Evolutionary conservation across 768 basidiomycete genomes (phyloP).

Genomic region (Lentinula lateritia): DNA sequence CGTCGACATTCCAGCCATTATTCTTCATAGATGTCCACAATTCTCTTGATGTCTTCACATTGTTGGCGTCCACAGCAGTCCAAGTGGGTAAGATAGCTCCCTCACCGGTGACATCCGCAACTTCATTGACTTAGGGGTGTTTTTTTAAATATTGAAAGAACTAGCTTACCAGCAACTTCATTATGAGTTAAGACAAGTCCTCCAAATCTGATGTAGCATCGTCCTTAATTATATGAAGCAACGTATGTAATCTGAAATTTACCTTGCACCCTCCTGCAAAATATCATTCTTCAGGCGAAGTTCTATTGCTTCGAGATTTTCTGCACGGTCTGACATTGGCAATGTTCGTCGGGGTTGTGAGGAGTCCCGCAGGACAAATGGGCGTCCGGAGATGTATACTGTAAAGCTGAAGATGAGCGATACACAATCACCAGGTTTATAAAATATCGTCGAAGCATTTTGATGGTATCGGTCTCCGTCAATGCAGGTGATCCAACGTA

Average conservation of each 20-base stretch:
- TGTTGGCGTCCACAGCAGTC: constrained; percentile 80
- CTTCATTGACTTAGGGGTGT: constrained; percentile 8
- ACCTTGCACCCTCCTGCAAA: constrained; percentile 76
- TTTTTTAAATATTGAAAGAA: background rate
- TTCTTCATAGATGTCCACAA: constrained; percentile 75
- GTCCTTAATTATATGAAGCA: background rate
- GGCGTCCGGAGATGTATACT: constrained; percentile 87
- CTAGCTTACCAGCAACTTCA: constrained; percentile 60
- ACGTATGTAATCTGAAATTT: background rate
- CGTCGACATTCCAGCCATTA: constrained; percentile 92
- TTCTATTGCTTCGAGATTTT: constrained; percentile 93
- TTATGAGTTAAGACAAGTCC: constrained; percentile 92
- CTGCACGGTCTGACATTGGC: constrained; percentile 83
- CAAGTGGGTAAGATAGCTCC: constrained; percentile 88
- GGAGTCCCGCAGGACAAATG: constrained; percentile 88
- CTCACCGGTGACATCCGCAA: constrained; percentile 56
- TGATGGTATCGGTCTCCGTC: background rate
- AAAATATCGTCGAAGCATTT: background rate
- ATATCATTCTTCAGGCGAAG: constrained; percentile 86
- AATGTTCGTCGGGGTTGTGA: constrained; percentile 77
- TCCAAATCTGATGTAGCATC: constrained; percentile 54
- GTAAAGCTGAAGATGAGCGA: constrained; percentile 13
- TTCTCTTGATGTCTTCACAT: constrained; percentile 84
- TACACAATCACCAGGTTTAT: background rate
- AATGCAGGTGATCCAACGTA: constrained; percentile 29